Base-by-base conservation (phyloP, 176 grass and related monocot genomes). In the Metroxylon sagu region DNA sequence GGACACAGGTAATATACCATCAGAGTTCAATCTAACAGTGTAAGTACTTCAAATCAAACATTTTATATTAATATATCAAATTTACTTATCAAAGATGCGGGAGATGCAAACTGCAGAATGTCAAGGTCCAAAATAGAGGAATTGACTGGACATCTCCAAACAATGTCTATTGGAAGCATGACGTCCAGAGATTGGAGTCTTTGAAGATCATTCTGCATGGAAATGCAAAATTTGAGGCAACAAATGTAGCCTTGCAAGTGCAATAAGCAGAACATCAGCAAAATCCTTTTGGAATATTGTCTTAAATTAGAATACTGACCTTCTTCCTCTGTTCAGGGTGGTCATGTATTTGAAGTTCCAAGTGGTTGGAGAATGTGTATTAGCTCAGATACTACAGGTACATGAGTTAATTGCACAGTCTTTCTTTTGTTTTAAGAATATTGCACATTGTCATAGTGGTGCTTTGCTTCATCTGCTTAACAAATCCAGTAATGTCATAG, bases 81-180 rank as follows among this genome's bases (percentile, higher is more conserved):
- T 16, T 55, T 23, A 18, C 18, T 54, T n/a, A 1, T 66, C 27
- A 61, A 80, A 97, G 93, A 78, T 97, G 78, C 31, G 79, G 78
- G 54, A 88, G 81, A 77, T 97, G 93, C 69, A 91, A 82, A 63
- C 70, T 97, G 30, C 69, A 83, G 59, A 66, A 30, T 65, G 76
- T 92, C 26, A 83, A 85, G 77, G 75, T 97, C 65, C 54, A 74
- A 48, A 97, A 97, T 64, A 71, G 82, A 76, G 93, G 93, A 78
- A 85, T 97, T 53, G 82, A 78, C 18, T 97, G 87, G 87, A 80
- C 25, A 69, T 97, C 84, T 78, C 60, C 87, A 17, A 76, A 56
- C 68, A 97, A 92, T 71, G 75, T 97, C 51, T 97, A 97, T 39
- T 97, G 93, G 87, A 83, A 92, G 75, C 81, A 97, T 80, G 79